phyloP scores from a whole-genome alignment of 495 filamentous ascomycete genomes.

The Evernia prunastri region DNA sequence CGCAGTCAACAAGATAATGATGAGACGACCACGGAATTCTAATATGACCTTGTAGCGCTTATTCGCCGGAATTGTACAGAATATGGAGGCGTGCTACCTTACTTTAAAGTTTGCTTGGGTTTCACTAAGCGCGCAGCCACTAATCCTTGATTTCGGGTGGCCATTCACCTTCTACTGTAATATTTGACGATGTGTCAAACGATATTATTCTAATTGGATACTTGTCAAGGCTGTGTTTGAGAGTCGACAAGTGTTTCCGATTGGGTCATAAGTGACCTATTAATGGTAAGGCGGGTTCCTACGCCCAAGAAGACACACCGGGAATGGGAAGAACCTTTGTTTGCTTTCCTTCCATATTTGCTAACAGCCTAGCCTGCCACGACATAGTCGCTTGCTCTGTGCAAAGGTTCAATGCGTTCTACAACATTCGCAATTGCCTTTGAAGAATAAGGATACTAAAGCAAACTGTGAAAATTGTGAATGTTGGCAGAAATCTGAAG shows the following conservation, averaged over 20 bases:
- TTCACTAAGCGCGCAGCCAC: neutral
- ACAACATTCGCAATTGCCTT: neutral
- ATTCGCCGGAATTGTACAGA: neutral
- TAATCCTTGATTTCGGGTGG: too few relatives aligned
- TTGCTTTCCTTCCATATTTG: conserved; percentile 2
- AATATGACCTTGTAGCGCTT: neutral
- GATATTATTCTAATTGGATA: neutral
- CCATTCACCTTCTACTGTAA: neutral
- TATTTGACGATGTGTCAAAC: neutral
- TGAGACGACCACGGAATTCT: conserved; percentile 17
- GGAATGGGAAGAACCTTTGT: neutral
- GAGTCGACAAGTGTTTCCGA: conserved; percentile 1
- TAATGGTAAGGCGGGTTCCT: neutral
- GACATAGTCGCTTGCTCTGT: neutral
- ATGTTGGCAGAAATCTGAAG: neutral
- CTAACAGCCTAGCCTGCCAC: neutral
- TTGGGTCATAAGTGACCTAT: neutral
- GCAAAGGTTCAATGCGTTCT: neutral
- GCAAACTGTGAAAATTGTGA: neutral
- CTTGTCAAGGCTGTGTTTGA: neutral
- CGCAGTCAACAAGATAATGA: neutral
- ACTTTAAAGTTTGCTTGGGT: too few relatives aligned
- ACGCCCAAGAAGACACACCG: neutral
- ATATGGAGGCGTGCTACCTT: neutral
- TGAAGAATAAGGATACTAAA: neutral